phyloP scores from a whole-genome alignment of 768 basidiomycete genomes.

The Pisolithus marmoratus region DNA sequence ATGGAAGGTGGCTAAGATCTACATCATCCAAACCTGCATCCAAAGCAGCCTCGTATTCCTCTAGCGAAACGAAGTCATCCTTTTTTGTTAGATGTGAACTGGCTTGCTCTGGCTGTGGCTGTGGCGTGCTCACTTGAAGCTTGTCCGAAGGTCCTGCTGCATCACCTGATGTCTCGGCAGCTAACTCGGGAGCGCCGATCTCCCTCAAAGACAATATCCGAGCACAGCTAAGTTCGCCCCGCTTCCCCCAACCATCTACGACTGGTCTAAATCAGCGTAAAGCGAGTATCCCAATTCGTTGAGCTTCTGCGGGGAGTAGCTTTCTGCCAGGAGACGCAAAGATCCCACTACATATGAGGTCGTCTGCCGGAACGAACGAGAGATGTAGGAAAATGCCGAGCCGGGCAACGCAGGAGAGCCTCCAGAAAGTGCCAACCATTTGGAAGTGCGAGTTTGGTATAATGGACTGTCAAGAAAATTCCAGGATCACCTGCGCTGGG shows the following conservation, averaged over 20 bases:
- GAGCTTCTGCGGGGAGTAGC: slow-evolving; percentile 52
- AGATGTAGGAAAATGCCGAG: slow-evolving; percentile 80
- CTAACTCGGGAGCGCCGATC: slow-evolving; percentile 9
- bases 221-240: slow-evolving; percentile 65
- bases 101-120: too few species aligned
- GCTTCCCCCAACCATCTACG: slow-evolving; percentile 79
- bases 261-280: slow-evolving; percentile 86
- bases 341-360: slow-evolving; percentile 75
- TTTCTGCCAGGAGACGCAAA: slow-evolving; percentile 59
- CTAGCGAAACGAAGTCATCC: slow-evolving; percentile 33
- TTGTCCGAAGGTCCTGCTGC: not conserved
- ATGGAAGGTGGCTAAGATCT: slow-evolving; percentile 23
- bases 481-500: slow-evolving; percentile 6
- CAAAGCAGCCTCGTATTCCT: slow-evolving; percentile 48
- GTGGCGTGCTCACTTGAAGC: not conserved
- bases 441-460: slow-evolving; percentile 57
- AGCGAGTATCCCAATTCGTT: slow-evolving; percentile 67
- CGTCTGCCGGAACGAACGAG: slow-evolving; percentile 73
- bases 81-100: slow-evolving; percentile 32
- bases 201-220: slow-evolving; percentile 60
- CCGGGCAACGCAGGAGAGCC: slow-evolving; percentile 66
- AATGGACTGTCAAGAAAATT: slow-evolving; percentile 68
- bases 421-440: slow-evolving; percentile 81
- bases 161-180: slow-evolving; percentile 15
- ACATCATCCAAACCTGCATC: slow-evolving; percentile 44